Conservation (phyloP, 345 rosid species). For the Melastoma malabathricum region DNA sequence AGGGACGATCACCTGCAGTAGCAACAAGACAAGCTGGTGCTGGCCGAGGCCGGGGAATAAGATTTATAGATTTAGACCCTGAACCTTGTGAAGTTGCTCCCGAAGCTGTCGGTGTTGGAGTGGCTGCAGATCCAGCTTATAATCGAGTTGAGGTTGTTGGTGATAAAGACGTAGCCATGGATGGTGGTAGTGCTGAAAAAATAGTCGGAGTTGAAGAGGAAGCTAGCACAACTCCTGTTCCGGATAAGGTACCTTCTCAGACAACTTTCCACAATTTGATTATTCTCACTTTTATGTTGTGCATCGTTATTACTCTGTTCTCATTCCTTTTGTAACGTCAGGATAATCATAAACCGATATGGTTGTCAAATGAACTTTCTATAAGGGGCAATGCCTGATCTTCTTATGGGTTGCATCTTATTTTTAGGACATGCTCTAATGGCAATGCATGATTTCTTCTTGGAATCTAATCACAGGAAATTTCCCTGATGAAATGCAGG, state of each 20-base stretch:
- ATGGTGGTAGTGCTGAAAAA: slow-evolving; percentile 75
- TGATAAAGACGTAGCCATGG: slow-evolving; percentile 66
- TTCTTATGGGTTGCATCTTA: no score
- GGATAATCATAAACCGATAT: no score
- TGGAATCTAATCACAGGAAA: background rate
- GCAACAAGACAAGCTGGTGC: slow-evolving; percentile 59
- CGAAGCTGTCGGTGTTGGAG: slow-evolving; percentile 49
- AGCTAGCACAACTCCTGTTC: slow-evolving; percentile 64
- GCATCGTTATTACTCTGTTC: background rate
- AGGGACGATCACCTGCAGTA: slow-evolving; percentile 27
- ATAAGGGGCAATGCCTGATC: no score
- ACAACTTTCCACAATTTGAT: slow-evolving; percentile 6
- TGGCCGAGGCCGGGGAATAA: slow-evolving; percentile 79
- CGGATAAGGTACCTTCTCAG: slow-evolving; percentile 54
- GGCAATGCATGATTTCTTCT: background rate
- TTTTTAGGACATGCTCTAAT: no score
- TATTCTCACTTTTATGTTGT: background rate
- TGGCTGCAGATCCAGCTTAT: slow-evolving; percentile 50
- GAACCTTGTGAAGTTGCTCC: slow-evolving; percentile 66
- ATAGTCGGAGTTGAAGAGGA: slow-evolving; percentile 69
- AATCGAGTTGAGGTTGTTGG: slow-evolving; percentile 67
- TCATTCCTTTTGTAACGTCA: background rate
- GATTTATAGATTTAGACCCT: slow-evolving; percentile 77
- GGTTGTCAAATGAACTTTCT: no score
- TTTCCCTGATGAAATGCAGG: slow-evolving; percentile 23